Conservation (phyloP, 2,329 filamentous ascomycete species). For the Penicillium brevicompactum region DNA sequence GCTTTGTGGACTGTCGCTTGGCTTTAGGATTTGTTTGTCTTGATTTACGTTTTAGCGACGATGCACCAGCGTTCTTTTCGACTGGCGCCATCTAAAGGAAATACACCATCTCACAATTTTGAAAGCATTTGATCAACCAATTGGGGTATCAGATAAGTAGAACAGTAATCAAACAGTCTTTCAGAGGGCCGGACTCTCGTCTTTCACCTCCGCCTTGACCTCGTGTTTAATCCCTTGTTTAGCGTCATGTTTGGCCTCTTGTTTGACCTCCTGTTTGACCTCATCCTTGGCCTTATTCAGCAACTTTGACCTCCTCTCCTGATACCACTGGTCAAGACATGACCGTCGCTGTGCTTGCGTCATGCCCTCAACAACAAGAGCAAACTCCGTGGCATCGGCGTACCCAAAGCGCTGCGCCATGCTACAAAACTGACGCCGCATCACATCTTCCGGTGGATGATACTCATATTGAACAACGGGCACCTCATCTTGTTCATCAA, state of each 20-base stretch:
- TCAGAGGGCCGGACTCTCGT: background rate
- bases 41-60: background rate
- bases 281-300: conserved; percentile 20
- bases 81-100: conserved; percentile 1
- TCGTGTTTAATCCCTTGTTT: conserved; percentile 1
- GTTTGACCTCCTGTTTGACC: background rate
- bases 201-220: background rate
- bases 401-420: conserved; percentile 85
- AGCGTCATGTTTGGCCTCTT: background rate
- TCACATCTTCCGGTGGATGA: conserved; percentile 73
- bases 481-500: conserved; percentile 32
- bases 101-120: background rate
- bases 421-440: conserved; percentile 81
- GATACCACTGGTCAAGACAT: conserved; percentile 80
- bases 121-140: background rate
- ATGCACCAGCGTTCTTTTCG: background rate
- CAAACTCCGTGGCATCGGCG: conserved; percentile 77
- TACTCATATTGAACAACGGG: conserved; percentile 58
- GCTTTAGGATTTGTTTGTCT: conserved; percentile 62
- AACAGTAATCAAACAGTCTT: background rate
- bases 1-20: conserved; percentile 93
- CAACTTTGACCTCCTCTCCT: conserved; percentile 58
- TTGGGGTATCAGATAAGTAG: conserved; percentile 6
- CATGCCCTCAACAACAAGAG: conserved; percentile 86
- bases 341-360: conserved; percentile 78